Evolutionary conservation across 2,329 filamentous ascomycete genomes (phyloP), one percentile per base, ranked within the genome.

Genomic region (Phialophora expanda): DNA sequence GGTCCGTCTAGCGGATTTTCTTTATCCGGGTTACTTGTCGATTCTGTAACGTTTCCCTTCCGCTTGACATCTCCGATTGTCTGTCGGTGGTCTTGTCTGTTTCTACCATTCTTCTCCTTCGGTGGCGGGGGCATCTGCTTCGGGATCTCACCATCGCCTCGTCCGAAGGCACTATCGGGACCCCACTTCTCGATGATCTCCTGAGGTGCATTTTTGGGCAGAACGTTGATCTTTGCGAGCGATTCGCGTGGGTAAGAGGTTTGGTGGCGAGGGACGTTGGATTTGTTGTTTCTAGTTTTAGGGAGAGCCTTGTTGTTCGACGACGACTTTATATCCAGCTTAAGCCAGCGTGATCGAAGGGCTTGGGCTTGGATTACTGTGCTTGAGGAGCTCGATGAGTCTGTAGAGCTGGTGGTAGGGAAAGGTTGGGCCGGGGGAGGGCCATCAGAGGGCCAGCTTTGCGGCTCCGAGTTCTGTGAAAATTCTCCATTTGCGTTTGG

Each of bases 311-410:
- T 17, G 12, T 34, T 24, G 32, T 44, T 3, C 22, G 24, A 51
- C n/a, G 26, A 50, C 17, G 46, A 60, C 20, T 24, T 59, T 54
- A 79, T 80, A 46, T 83, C 74, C 0, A 87, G 82, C 4, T 85
- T 80, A 3, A 96, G 85, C 94, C 94, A 97, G 75, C 89, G 84
- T 6, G 82, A 78, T 17, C 89, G 86, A 1, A 93, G 83, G 76
- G 66, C 58, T 83, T 74, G 30, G 71, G 77, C 2, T 55, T 28
- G 53, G n/a, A 54, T 30, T 17, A 50, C 38, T n/a, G 7, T n/a
- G 28, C 14, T 57, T 14, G 62, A 63, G 4, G 58, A 61, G 2
- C 30, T 41, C 26, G 67, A 59, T 4, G 67, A 57, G 11, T 34
- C 56, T 20, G 65, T 62, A 3, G 56, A 58, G 44, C 59, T 58